phyloP scores from a whole-genome alignment of 805 yeast genomes.

The Candida suzukii region DNA sequence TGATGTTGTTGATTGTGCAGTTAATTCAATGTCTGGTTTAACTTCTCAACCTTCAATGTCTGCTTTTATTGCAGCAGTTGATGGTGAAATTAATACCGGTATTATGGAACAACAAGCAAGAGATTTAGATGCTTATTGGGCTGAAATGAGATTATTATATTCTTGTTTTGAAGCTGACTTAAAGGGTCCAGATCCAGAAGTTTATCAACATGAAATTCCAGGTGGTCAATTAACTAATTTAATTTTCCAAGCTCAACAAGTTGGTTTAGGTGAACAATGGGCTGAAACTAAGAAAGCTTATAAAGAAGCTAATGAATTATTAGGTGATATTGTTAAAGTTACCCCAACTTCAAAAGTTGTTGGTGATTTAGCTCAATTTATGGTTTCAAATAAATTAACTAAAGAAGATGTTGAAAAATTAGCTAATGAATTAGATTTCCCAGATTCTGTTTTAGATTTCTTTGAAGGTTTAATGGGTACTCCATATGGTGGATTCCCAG shows the following conservation, averaged over 20 bases:
- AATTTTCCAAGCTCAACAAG: slow-evolving; percentile 98
- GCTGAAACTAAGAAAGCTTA: slow-evolving; percentile 91
- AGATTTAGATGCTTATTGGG: slow-evolving; percentile 94
- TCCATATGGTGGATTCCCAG: slow-evolving; percentile 99
- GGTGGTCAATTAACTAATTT: slow-evolving; percentile 99
- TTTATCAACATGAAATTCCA: slow-evolving; percentile 96
- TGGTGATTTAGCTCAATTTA: slow-evolving; percentile 98
- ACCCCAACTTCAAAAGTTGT: slow-evolving; percentile 99
- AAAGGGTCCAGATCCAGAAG: slow-evolving; percentile 99
- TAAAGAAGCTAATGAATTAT: slow-evolving; percentile 79
- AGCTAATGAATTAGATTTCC: slow-evolving; percentile 93
- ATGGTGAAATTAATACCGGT: slow-evolving; percentile 76
- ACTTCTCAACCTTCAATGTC: slow-evolving; percentile 97
- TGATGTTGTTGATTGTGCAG: slow-evolving; percentile 95
- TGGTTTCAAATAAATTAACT: slow-evolving; percentile 91
- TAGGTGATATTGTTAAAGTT: slow-evolving; percentile 97
- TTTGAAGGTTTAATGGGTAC: slow-evolving; percentile 99
- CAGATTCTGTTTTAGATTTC: slow-evolving; percentile 95
- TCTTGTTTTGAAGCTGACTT: slow-evolving; percentile 97
- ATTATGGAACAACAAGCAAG: slow-evolving; percentile 61
- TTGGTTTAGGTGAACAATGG: slow-evolving; percentile 97
- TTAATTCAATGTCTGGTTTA: slow-evolving; percentile 96
- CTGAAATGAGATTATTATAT: slow-evolving; percentile 94
- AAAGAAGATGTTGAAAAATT: slow-evolving; percentile 80
- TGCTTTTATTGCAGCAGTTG: slow-evolving; percentile 87